A percentile compares a stretch with the other conserved stretches of the same genome.
phyloP scores from a whole-genome alignment of 768 basidiomycete genomes.

The Aureoboletus auriporus region DNA sequence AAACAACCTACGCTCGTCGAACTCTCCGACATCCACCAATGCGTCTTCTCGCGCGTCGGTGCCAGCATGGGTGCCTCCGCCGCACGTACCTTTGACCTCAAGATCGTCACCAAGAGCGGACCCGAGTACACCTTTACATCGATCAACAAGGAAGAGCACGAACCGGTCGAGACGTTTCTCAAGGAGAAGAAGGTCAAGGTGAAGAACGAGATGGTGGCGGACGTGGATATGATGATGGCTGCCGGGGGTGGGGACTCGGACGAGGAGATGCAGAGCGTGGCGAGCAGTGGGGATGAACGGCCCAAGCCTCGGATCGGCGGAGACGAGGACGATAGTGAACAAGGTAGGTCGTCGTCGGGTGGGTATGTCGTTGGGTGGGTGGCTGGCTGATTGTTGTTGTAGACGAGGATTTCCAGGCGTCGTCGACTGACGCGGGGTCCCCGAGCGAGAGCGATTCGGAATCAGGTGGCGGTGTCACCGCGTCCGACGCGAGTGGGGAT shows the following conservation, averaged over 20 bases:
- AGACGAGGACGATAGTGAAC: constrained; percentile 72
- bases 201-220: constrained; percentile 94
- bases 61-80: constrained; percentile 77
- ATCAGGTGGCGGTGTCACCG: constrained; percentile 64
- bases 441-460: constrained; percentile 71
- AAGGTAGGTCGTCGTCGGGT: constrained; percentile 41
- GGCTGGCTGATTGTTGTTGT: constrained; percentile 10
- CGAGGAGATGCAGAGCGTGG: constrained; percentile 80
- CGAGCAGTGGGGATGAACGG: constrained; percentile 62
- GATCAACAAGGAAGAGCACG: constrained; percentile 94
- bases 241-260: constrained; percentile 66
- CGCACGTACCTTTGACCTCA: constrained; percentile 91
- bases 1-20: constrained; percentile 92
- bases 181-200: constrained; percentile 88
- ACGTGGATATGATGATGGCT: constrained; percentile 71
- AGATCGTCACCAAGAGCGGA: constrained; percentile 80
- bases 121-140: constrained; percentile 88
- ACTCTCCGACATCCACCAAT: constrained; percentile 83
- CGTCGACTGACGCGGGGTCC: constrained; percentile 83
- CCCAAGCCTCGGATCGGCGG: constrained; percentile 47
- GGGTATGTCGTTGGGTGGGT: background rate
- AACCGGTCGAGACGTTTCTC: constrained; percentile 78
- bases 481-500: constrained; percentile 83
- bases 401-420: constrained; percentile 92
- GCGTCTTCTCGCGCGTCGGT: constrained; percentile 91